Percentiles rank a stretch among this genome's conserved stretches.
Evolutionary conservation across 2,329 filamentous ascomycete genomes (phyloP).

Genomic region (Fusarium torreyae): DNA sequence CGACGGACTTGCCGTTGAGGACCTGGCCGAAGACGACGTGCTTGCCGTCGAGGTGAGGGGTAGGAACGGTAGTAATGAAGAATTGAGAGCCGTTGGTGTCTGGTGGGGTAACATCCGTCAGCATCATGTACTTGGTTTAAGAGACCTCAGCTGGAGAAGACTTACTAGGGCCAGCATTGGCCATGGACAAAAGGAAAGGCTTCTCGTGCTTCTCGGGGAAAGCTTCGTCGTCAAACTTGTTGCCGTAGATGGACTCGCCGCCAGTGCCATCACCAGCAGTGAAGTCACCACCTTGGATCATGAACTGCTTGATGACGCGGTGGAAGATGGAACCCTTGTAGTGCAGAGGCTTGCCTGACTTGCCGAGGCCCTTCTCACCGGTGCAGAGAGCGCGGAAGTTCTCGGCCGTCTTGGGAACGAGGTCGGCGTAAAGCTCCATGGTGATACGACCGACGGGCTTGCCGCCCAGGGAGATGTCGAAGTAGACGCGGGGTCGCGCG

Average conservation of each 20-base stretch:
- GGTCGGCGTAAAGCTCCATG: slow-evolving; percentile 83
- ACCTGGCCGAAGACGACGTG: slow-evolving; percentile 98
- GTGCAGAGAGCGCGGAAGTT: slow-evolving; percentile 97
- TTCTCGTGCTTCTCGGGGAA: slow-evolving; percentile 93
- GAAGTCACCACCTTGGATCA: slow-evolving; percentile 96
- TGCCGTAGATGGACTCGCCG: slow-evolving; percentile 96
- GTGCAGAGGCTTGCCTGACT: slow-evolving; percentile 86
- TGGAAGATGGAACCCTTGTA: slow-evolving; percentile 97
- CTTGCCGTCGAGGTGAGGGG: slow-evolving; percentile 94
- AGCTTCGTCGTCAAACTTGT: slow-evolving; percentile 98
- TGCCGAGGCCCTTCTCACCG: slow-evolving; percentile 90
- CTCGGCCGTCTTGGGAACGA: slow-evolving; percentile 95
- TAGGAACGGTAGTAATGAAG: slow-evolving; percentile 97
- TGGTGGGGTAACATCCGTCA: slow-evolving; percentile 52
- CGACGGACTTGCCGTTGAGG: slow-evolving; percentile 89
- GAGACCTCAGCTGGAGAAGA: background rate
- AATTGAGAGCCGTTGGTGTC: slow-evolving; percentile 98
- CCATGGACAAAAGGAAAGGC: slow-evolving; percentile 96
- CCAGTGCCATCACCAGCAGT: slow-evolving; percentile 95
- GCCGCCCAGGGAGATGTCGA: slow-evolving; percentile 89
- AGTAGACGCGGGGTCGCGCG: slow-evolving; percentile 87
- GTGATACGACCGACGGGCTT: slow-evolving; percentile 82
- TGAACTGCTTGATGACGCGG: slow-evolving; percentile 98
- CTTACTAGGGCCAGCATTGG: slow-evolving; percentile 92
- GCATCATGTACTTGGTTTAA: slow-evolving; percentile 9